Percentiles rank a stretch among this genome's conserved stretches.
Conservation (phyloP, 495 filamentous ascomycete species). For the Xylaria flabelliformis region DNA sequence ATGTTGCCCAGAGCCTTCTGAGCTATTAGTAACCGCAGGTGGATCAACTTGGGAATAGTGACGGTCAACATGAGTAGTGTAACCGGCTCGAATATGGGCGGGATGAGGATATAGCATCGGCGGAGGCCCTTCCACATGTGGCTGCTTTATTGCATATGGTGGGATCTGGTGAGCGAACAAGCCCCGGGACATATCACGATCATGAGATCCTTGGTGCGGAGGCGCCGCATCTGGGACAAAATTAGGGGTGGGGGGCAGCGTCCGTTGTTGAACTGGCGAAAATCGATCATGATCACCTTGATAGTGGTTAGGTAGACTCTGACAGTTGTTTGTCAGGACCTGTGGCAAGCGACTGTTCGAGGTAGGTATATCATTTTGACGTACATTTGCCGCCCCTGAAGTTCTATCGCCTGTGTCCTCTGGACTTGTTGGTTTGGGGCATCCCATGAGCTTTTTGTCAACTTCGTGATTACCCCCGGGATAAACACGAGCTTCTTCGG, state of each 20-base stretch:
- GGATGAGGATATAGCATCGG: neutral
- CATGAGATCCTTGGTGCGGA: neutral
- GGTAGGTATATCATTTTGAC: neutral
- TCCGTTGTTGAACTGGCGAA: neutral
- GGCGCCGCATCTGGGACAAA: neutral
- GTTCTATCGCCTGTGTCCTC: neutral
- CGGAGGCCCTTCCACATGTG: neutral
- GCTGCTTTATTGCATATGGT: neutral
- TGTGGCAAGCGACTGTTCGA: neutral
- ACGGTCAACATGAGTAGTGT: neutral
- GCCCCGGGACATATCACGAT: neutral
- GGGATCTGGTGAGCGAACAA: conserved; percentile 18
- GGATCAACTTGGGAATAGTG: neutral
- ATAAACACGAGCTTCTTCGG: conserved; percentile 18
- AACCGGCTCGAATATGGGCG: neutral
- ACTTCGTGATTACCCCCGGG: conserved; percentile 15
- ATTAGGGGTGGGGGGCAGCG: neutral
- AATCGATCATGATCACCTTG: neutral
- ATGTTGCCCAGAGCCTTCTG: neutral
- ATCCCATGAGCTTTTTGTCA: conserved; percentile 17
- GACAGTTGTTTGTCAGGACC: neutral
- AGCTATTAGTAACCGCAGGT: neutral
- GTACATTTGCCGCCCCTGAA: neutral
- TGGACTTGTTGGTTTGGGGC: neutral
- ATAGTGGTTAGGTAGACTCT: neutral